Percentiles rank a stretch among this genome's conserved stretches.
These are phyloP conservation scores for Davidsoniella eucalypti DNA, from an alignment of 2,329 filamentous ascomycete genomes.

Conservation along the genomic window DNA sequence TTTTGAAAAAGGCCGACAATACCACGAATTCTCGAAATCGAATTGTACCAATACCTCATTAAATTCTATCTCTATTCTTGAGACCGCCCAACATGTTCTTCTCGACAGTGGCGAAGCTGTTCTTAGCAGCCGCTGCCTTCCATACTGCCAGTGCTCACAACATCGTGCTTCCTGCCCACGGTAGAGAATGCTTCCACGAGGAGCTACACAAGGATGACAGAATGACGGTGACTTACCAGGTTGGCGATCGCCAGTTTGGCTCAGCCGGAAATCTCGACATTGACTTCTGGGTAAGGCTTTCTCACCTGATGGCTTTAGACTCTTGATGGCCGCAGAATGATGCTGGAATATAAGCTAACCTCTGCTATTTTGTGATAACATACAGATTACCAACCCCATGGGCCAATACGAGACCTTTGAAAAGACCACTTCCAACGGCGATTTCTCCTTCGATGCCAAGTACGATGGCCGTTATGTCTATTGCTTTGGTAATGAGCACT, in stretches of 20 bases:
- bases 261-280: slow-evolving; percentile 88
- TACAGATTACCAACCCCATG: slow-evolving; percentile 60
- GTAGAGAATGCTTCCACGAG: slow-evolving; percentile 96
- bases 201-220: slow-evolving; percentile 79
- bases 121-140: slow-evolving; percentile 26
- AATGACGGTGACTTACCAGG: slow-evolving; percentile 98
- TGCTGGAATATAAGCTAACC: background rate
- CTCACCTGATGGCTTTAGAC: background rate
- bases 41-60: background rate
- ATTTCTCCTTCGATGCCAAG: slow-evolving; percentile 77
- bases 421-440: slow-evolving; percentile 69
- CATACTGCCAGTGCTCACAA: slow-evolving; percentile 68
- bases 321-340: background rate
- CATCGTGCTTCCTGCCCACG: slow-evolving; percentile 85
- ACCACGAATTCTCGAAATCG: background rate
- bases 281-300: slow-evolving; percentile 73
- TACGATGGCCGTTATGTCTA: slow-evolving; percentile 82
- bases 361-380: background rate
- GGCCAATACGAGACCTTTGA: slow-evolving; percentile 65
- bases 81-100: slow-evolving; percentile 24
- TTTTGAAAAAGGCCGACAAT: background rate
- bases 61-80: background rate
- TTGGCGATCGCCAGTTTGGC: slow-evolving; percentile 91
- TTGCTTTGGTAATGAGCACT: slow-evolving; percentile 99
- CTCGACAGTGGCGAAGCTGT: slow-evolving; percentile 27